phyloP scores from a whole-genome alignment of 2,329 filamentous ascomycete species.

The Pseudophaeomoniella oleicola region DNA sequence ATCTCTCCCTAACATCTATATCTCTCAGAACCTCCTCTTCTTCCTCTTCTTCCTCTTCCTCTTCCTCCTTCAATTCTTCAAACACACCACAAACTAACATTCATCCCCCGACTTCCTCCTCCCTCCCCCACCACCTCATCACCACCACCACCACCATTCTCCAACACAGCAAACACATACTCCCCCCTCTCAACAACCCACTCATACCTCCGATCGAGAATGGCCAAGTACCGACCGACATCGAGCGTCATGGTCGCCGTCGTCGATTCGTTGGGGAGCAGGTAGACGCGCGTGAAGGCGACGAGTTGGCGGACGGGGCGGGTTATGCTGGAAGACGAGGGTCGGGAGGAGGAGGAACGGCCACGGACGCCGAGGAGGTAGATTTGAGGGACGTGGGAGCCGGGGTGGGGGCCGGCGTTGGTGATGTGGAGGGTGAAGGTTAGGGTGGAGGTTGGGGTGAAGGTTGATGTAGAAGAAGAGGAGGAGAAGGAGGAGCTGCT shows the following conservation, averaged over 20 bases:
- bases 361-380: slow-evolving; percentile 21
- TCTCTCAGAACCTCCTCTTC: no score
- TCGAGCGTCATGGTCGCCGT: slow-evolving; percentile 11
- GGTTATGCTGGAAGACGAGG: slow-evolving; percentile 18
- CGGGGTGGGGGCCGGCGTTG: slow-evolving; percentile 19
- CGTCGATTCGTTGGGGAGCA: slow-evolving; percentile 18
- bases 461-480: slow-evolving; percentile 9
- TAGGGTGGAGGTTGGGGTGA: slow-evolving; percentile 17
- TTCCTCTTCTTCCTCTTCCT: no score
- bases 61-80: no score
- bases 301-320: slow-evolving; percentile 30
- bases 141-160: slow-evolving; percentile 28
- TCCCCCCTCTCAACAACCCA: slow-evolving; percentile 30
- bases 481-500: neutral
- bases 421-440: slow-evolving; percentile 19
- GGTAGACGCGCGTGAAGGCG: slow-evolving; percentile 25
- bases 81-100: slow-evolving; percentile 25
- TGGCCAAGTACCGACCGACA: slow-evolving; percentile 23
- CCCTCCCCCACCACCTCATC: no score
- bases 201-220: slow-evolving; percentile 26
- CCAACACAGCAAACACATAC: slow-evolving; percentile 27
- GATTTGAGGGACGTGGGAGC: slow-evolving; percentile 21
- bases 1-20: no score
- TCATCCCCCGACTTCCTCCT: slow-evolving; percentile 17
- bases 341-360: slow-evolving; percentile 22